Evolutionary conservation across 73 alveolate species (phyloP).

Genomic region (Breviolum minutum): DNA sequence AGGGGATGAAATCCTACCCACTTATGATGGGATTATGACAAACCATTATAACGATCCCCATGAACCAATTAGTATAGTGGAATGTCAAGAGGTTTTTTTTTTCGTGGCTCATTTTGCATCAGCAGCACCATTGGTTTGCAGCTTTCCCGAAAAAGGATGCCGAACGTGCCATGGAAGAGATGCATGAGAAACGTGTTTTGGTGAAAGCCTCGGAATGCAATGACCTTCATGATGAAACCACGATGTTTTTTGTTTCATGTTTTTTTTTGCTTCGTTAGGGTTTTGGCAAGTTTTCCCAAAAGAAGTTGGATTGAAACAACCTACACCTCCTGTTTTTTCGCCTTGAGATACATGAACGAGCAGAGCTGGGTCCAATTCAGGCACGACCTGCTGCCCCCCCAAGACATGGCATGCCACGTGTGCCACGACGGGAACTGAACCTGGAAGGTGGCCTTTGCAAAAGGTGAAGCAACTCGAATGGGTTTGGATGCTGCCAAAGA

Average conservation of each 20-base stretch:
- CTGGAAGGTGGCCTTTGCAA: conserved; percentile 92
- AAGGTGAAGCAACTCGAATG: conserved; percentile 83
- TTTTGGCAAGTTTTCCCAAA: background rate
- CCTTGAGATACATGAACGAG: conserved; percentile 68
- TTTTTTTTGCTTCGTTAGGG: background rate
- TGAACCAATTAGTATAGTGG: background rate
- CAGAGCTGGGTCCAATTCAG: conserved; percentile 91
- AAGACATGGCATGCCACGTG: background rate
- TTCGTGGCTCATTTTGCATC: too few relatives aligned
- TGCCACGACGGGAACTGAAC: background rate
- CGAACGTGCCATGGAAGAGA: conserved; percentile 81
- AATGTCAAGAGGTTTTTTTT: background rate
- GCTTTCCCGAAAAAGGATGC: conserved; percentile 12
- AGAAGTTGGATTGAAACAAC: background rate
- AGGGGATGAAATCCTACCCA: background rate
- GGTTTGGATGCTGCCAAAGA: conserved; percentile 83
- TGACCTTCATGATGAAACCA: too few relatives aligned
- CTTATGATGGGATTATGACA: background rate
- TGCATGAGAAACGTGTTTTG: conserved; percentile 84
- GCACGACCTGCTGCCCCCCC: background rate
- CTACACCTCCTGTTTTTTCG: background rate
- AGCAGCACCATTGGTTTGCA: background rate
- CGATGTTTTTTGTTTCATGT: background rate
- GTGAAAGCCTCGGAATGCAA: background rate
- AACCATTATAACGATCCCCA: too few relatives aligned